Evolutionary conservation across 2,329 filamentous ascomycete genomes (phyloP), one percentile per base, ranked within the genome.

Genomic region (Diaporthe sp.): DNA sequence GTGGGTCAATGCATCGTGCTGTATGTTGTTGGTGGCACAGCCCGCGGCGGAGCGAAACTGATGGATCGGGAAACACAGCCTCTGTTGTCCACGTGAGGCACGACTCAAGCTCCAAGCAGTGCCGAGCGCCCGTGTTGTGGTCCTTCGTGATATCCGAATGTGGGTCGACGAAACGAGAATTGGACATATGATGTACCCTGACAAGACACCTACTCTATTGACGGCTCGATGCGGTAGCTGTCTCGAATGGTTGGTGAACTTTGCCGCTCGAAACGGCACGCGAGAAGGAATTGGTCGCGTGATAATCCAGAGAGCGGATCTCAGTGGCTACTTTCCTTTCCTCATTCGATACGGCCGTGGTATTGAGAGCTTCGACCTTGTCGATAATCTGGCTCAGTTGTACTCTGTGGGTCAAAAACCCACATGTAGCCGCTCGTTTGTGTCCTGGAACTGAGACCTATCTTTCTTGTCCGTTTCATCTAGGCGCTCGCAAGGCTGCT

Each of bases 1-100:
- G n/a, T 46, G 39, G 60, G 60, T 2, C 60, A 65, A n/a, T 12
- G 39, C 25, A 62, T 62, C 39, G 60, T 62, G n/a, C 39, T 62
- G 15, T 4, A 31, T 62, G 8, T 7, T 12, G n/a, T 19, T 19
- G 13, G 6, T 44, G 60, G 13, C n/a, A 3, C 39, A 44, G n/a
- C 15, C 15, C n/a, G 25, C 39, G 22, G 25, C 39, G 60, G 4
- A 46, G 25, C 15, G 7, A 25, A 62, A 31, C 8, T 2, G 17
- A 46, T 31, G 60, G 31, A 15, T 31, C 60, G 42, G 60, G 60
- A 65, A 19, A 46, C 60, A 0, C 60, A 46, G 60, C 60, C 60
- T 65, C 22, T 65, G 37, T 22, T 65, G 15, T 39, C 25, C 39
- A 17, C 37, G n/a, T 62, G 25, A 65, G 39, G 25, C 15, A 58